Percentiles rank a stretch among this genome's conserved stretches.
These are phyloP conservation scores for Lipomyces spencermartinsiae DNA, from an alignment of 805 yeast genomes.

Conservation along the genomic window DNA sequence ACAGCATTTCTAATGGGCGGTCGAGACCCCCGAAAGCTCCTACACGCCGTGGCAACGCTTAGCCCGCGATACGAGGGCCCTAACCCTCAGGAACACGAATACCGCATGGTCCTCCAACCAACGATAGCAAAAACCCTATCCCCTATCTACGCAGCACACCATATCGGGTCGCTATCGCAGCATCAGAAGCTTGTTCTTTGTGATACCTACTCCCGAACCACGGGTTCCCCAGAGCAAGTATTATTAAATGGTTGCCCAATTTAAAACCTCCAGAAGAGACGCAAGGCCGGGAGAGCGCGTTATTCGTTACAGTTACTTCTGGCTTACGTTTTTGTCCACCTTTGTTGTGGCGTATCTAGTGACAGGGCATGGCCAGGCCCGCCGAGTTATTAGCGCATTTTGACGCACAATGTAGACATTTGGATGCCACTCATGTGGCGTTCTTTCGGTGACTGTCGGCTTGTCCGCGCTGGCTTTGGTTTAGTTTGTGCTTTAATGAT, in stretches of 20 bases:
- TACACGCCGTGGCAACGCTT: no score
- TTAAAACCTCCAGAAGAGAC: neutral
- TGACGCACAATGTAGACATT: no score
- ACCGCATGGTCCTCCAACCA: no score
- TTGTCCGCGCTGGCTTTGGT: no score
- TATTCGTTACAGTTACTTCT: neutral
- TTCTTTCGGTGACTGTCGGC: no score
- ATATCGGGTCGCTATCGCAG: neutral
- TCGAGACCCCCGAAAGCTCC: neutral
- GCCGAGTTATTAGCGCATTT: no score
- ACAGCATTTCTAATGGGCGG: conserved; percentile 2
- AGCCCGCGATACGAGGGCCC: neutral
- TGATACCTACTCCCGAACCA: neutral
- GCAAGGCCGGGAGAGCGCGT: neutral
- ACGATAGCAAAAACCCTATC: neutral
- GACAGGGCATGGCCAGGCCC: neutral
- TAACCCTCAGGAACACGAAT: neutral
- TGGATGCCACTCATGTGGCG: no score
- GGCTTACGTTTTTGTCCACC: neutral
- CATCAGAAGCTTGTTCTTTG: neutral
- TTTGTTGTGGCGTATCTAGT: neutral
- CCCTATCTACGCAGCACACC: neutral
- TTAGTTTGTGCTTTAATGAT: no score
- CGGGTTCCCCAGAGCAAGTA: neutral
- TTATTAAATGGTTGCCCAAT: neutral